Base-by-base conservation (phyloP, 2,329 filamentous ascomycete species). In the Sporothrix inflata region DNA sequence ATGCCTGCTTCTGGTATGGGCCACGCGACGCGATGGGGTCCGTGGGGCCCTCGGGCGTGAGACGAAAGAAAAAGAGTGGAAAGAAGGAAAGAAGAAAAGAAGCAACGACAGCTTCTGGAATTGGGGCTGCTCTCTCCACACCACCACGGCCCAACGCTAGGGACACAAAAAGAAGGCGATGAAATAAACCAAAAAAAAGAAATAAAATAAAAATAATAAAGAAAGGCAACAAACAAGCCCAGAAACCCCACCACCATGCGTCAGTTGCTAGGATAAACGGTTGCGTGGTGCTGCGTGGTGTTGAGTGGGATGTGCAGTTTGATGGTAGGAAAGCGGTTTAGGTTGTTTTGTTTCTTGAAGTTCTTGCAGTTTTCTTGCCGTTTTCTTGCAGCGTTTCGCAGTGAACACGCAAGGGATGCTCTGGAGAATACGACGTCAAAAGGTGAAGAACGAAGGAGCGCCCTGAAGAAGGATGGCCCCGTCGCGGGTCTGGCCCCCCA, bases 71-170 rank as follows among this genome's bases (percentile, higher is more conserved):
- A 5, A 47, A 66, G 34, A 24, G 34, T n/a, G n/a, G n/a, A n/a
- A n/a, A n/a, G 60, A 27, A 12, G 45, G 38, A 30, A 24, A 42
- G 47, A 53, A 24, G 8, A 47, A 66, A 49, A 24, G 34, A 49
- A 24, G n/a, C 30, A 45, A 34, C 1, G 21, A 30, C 24, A 66
- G 65, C 65, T 55, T 57, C 49, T 69, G 66, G 66, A 69, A 57
- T 55, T 69, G 1, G 27, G 47, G 14, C 66, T 14, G 7, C 8
- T 30, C 45, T n/a, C 38, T 24, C 67, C 67, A 57, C 67, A 47
- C 34, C 66, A 55, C 66, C 49, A 38, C 7, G 8, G 40, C 42
- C 19, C 21, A 38, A 40, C 45, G 27, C 49, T 45, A 38, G 16
- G 16, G 1, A n/a, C 7, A 21, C 42, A 61, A 38, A 24, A 40